Evolutionary conservation across 2,329 filamentous ascomycete genomes (phyloP), one percentile per base, ranked within the genome.

Genomic region (Tolypocladium pustulatum): DNA sequence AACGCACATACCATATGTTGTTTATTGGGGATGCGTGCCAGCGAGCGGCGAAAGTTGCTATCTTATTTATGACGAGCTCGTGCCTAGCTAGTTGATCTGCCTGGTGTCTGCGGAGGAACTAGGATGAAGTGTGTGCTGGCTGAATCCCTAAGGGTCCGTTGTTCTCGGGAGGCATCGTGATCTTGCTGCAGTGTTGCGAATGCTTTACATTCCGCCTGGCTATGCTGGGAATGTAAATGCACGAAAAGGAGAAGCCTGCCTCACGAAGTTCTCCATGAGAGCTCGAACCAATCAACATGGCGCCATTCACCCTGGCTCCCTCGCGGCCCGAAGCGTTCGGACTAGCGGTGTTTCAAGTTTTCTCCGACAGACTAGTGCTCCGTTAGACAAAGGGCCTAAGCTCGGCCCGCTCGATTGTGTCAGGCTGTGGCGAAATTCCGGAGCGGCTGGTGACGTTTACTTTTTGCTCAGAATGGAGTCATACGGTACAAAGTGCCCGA

Each of bases 81-180:
- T n/a, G 17, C 2, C 30, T 32, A 6, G 17, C 8, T 2, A 4
- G 4, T 30, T 5, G 5, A 3, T 30, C 25, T 34, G 20, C 17
- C 12, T 34, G 0, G 4, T 34, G 17, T 3, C 20, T 5, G 3
- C 20, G 17, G 7, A 12, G 17, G 9, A 34, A 15, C 1, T 20
- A n/a, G 17, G 30, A 2, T 36, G 1, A 15, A 13, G 4, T 12
- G 4, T 34, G 17, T 9, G 30, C 30, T 32, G 17, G 3, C 15
- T 2, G 27, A n/a, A 6, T 12, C 17, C 20, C 3, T 0, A 5
- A 4, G 9, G 4, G 15, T 2, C 17, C 4, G n/a, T 27, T 13
- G 4, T 13, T 43, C n/a, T 4, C 38, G n/a, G 20, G 6, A 41
- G 20, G 20, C 38, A 7, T 9, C 38, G 38, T 41, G 20, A 7